These are phyloP conservation scores for Chrysanthemum makinoi DNA, from an alignment of 129 eudicot genomes.

Conservation along the genomic window DNA sequence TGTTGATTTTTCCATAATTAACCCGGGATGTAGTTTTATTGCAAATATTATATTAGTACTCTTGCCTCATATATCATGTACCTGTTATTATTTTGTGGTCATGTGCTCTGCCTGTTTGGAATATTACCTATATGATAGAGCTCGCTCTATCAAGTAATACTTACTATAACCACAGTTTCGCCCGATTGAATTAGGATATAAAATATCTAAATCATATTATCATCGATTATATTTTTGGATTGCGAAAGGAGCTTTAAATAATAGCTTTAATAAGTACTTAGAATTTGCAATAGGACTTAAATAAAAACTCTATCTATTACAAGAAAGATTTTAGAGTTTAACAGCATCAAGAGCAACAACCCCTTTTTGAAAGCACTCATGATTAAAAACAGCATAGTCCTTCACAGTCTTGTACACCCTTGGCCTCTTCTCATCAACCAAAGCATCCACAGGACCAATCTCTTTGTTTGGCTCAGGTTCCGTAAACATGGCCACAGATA, in stretches of 20 bases:
- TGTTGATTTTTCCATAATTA: too few species aligned
- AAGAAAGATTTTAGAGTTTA: slow-evolving; percentile 20
- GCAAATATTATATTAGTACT: too few species aligned
- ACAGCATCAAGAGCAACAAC: slow-evolving; percentile 33
- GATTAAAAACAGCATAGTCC: slow-evolving; percentile 39
- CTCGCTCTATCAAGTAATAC: too few species aligned
- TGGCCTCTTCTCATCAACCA: slow-evolving; percentile 41
- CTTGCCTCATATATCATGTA: too few species aligned
- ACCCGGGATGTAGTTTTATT: too few species aligned
- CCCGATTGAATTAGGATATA: too few species aligned
- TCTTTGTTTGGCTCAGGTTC: slow-evolving; percentile 43
- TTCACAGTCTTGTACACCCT: slow-evolving; percentile 46
- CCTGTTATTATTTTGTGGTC: too few species aligned
- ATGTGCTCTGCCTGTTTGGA: too few species aligned
- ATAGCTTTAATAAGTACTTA: neutral
- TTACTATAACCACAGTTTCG: too few species aligned
- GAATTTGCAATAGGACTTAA: neutral
- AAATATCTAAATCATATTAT: too few species aligned
- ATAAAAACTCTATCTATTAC: neutral
- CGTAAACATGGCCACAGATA: slow-evolving; percentile 55
- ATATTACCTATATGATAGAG: too few species aligned
- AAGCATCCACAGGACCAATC: slow-evolving; percentile 50
- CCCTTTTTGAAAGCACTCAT: slow-evolving; percentile 40
- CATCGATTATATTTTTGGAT: too few species aligned
- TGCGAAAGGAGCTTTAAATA: neutral